A percentile compares a stretch with the other conserved stretches of the same genome.
phyloP scores from a whole-genome alignment of 2,329 filamentous ascomycete species.

The Ophiostoma sp. region DNA sequence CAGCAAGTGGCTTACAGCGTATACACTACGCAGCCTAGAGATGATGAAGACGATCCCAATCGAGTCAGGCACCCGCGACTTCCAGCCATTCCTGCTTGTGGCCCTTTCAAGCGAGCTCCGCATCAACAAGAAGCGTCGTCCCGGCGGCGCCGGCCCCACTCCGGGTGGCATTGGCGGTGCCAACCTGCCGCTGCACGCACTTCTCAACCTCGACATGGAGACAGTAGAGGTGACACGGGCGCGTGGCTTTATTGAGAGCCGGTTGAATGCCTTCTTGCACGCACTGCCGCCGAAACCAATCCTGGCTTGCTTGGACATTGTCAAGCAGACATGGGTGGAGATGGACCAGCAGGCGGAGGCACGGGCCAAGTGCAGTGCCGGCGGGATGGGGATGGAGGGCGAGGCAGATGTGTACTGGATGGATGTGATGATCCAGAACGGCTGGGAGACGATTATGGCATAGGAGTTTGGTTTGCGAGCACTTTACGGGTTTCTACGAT shows the following conservation, averaged over 20 bases:
- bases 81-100: constrained; percentile 55
- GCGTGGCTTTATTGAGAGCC: constrained; percentile 50
- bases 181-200: constrained; percentile 14
- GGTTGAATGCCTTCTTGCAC: constrained; percentile 47
- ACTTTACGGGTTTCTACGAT: not conserved
- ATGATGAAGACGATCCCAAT: constrained; percentile 51
- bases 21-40: constrained; percentile 52
- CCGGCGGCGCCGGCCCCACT: not conserved
- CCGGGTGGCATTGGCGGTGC: not conserved
- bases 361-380: constrained; percentile 1
- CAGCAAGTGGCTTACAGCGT: constrained; percentile 49
- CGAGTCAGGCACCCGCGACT: constrained; percentile 54
- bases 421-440: constrained; percentile 57
- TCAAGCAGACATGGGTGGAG: constrained; percentile 54
- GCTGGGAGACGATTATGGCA: constrained; percentile 49
- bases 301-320: constrained; percentile 49
- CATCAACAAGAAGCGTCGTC: constrained; percentile 35
- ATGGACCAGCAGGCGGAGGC: constrained; percentile 41
- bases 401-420: constrained; percentile 54
- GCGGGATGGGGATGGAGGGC: constrained; percentile 28
- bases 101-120: constrained; percentile 53
- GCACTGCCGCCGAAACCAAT: constrained; percentile 54
- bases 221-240: constrained; percentile 50
- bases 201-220: constrained; percentile 29
- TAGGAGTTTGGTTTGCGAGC: not conserved